Base-by-base conservation (phyloP, 306 rosid genomes). In the Cyamopsis tetragonoloba region DNA sequence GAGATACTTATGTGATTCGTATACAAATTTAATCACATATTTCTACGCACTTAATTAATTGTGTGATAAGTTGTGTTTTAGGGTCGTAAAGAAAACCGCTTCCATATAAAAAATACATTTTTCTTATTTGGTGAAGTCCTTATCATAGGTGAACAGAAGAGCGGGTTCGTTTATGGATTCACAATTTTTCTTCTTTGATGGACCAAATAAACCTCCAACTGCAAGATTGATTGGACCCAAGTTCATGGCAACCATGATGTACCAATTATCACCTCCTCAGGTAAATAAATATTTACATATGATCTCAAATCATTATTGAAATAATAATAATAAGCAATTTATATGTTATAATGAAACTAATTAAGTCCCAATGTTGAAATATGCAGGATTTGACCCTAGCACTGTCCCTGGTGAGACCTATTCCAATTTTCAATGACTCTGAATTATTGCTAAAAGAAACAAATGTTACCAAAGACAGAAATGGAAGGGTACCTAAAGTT, bases 401-500 rank as follows among this genome's bases (percentile, higher is more conserved):
- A 15, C 18, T 38, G 62, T 26, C 77, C 6, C 30, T 79, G 69
- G 57, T 76, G 72, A 79, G 83, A 49, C 73, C 76, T 1, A 0
- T 1, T 0, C 69, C 14, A 24, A 9, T 55, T 0, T 24, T 14
- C 0, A 14, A 14, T 5, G 68, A 79, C 51, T 34, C 9, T 1
- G 68, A 47, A 56, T 0, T 38, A 12, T 46, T 56, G 63, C 1
- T 2, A 4, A 62, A 80, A 12, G 77, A 73, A 51, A 43, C 73
- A 56, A 4, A 23, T 22, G 47, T 79, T 11, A 76, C 61, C 3
- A 50, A 62, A 1, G 37, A 55, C n/a, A 81, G 19, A 27, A 79
- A 85, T 67, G 83, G 84, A 10, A 54, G 37, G 6, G 84, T 85
- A 5, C 65, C 64, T 3, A 79, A 80, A 67, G 70, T 73, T 10